phyloP scores from a whole-genome alignment of 345 rosid genomes.

The Sonneratia caseolaris region DNA sequence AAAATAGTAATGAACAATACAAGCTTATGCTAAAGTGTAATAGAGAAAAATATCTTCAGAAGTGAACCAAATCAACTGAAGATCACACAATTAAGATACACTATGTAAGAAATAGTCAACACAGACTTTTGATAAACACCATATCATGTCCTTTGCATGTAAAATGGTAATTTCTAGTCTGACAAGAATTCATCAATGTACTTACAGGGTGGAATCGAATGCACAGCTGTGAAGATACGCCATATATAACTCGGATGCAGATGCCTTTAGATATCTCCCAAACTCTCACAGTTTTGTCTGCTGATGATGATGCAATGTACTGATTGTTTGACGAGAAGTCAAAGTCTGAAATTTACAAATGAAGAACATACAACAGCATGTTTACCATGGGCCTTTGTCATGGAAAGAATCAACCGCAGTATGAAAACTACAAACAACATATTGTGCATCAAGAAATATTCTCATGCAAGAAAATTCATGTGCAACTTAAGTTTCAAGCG shows the following conservation, averaged over 20 bases:
- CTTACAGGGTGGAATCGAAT: constrained; percentile 97
- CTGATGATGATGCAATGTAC: constrained; percentile 81
- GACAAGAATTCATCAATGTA: constrained; percentile 4
- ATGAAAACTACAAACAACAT: not conserved
- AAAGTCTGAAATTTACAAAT: constrained; percentile 53
- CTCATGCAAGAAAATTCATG: constrained; percentile 1
- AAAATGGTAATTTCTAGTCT: not conserved
- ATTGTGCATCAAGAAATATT: not conserved
- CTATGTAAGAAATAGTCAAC: not conserved
- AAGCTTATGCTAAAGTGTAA: not conserved
- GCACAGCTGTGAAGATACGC: constrained; percentile 73
- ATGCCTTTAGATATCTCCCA: constrained; percentile 89
- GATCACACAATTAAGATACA: not conserved
- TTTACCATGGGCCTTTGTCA: not conserved
- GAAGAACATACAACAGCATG: not conserved
- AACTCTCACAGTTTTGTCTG: constrained; percentile 94
- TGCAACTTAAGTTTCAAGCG: not conserved
- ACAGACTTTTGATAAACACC: not conserved
- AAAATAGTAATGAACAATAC: not conserved
- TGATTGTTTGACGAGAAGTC: constrained; percentile 98
- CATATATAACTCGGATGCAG: constrained; percentile 94
- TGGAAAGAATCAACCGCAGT: not conserved
- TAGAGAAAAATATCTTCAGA: not conserved
- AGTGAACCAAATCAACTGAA: not conserved
- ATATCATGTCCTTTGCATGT: not conserved